Evolutionary conservation across 2,329 filamentous ascomycete genomes (phyloP), one percentile per base, ranked within the genome.

Genomic region (Trichoderma oligosporum): DNA sequence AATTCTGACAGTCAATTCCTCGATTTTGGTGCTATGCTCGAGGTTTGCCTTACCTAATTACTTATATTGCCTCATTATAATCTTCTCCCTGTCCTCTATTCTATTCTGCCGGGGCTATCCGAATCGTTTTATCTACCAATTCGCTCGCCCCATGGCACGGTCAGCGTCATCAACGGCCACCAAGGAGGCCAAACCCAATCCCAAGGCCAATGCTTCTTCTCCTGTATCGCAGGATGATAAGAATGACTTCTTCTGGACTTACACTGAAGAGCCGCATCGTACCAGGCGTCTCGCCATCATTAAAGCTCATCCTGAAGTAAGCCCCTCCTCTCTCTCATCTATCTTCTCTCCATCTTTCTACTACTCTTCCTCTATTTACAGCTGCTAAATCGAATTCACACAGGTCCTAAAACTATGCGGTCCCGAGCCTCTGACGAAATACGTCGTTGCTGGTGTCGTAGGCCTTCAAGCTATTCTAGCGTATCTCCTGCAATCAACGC

Each of bases 331-430:
- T 22, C 35, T 20, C 49, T 18, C 44, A 18, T 11, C 54, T 38
- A 18, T 5, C 24, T 42, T 51, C 25, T 31, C 24, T 42, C 14
- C 44, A 35, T 11, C 49, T 33, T 39, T 6, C 4, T 31, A 22
- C 24, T 14, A 52, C 4, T 8, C 4, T 31, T 27, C 24, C 16
- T 54, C 4, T 8, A 25, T 4, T 33, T 20, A 20, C n/a, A 14
- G 12, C 24, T 24, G 27, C 49, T 51, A 38, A 57, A 11, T 16
- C 18, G 11, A 7, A 25, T 35, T 24, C 24, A 14, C 35, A 25
- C 65, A 95, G 91, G 89, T 99, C 60, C 93, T 91, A 55, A 97
- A 97, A 77, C 87, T 99, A 66, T 99, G 94, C 76, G 94, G 94
- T 7, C 91, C 91, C 25, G 94, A 99, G 72, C 91, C 94, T 55